Evolutionary conservation across 441 rosid genomes (phyloP), one percentile per base, ranked within the genome.

Genomic region (Viola pubescens): DNA sequence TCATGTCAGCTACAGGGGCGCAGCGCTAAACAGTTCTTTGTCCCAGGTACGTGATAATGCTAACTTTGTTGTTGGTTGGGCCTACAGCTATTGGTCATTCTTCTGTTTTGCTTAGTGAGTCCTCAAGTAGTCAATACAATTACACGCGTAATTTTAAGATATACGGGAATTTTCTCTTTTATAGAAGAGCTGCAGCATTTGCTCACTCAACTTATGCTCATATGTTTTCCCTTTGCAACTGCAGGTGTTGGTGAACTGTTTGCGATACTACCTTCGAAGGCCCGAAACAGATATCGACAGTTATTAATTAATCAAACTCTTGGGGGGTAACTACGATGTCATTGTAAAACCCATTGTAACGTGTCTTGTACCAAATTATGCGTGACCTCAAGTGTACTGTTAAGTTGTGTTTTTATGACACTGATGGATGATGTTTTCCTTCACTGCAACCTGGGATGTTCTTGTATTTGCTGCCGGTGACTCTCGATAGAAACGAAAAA

Each of bases 201-300:
- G 37, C 43, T 48, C 19, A 10, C 8, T 9, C n/a, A 26, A 44
- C 37, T 43, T 37, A 6, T 13, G 5, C 13, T 3, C 7, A 11
- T 48, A 6, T n/a, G 16, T 1, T 19, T 53, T 61, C 54, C 26
- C 12, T 53, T 10, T 48, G 14, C 62, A 75, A 49, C 16, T 62
- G 67, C 83, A 92, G 98, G 97, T 84, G 54, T 58, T 92, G 53
- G 73, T 76, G 65, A 92, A 92, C 78, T 80, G 88, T 54, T 77
- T 92, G 74, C 94, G 97, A 34, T 92, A 85, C 80, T 92, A 80
- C 66, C 86, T 92, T 34, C 79, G 97, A 68, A 81, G 95, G 86
- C 97, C 98, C 4, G 95, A 87, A 69, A 92, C 89, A 0, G 97
- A 89, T 54, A 64, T 85, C 4, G 89, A 87, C 58, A 91, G 97